Evolutionary conservation across 176 grass and related monocot genomes (phyloP).

Genomic region (Ananas comosus): DNA sequence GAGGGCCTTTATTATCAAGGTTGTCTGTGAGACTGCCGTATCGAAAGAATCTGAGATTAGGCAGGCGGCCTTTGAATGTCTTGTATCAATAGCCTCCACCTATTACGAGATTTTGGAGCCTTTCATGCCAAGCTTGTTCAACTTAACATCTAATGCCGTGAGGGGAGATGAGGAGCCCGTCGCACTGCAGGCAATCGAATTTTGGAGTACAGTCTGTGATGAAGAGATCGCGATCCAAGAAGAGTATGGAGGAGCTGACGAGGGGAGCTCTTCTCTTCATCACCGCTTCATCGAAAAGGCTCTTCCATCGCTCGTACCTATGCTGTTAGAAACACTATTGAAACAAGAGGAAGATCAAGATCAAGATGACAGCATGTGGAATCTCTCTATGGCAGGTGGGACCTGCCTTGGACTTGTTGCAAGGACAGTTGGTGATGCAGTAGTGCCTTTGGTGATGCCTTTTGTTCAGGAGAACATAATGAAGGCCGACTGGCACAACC

Average conservation of each 20-base stretch:
- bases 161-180: slow-evolving; percentile 61
- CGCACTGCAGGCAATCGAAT: slow-evolving; percentile 78
- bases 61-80: slow-evolving; percentile 73
- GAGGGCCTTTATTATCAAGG: slow-evolving; percentile 89
- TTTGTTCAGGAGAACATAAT: slow-evolving; percentile 73
- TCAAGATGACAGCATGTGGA: slow-evolving; percentile 76
- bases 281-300: slow-evolving; percentile 75
- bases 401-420: slow-evolving; percentile 69
- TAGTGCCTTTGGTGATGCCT: slow-evolving; percentile 71
- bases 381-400: slow-evolving; percentile 69
- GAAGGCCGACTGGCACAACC: slow-evolving; percentile 64
- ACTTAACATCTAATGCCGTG: slow-evolving; percentile 62
- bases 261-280: slow-evolving; percentile 49
- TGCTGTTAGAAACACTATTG: slow-evolving; percentile 78
- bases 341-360: slow-evolving; percentile 95
- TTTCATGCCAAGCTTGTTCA: slow-evolving; percentile 78
- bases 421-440: slow-evolving; percentile 62
- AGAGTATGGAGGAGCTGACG: slow-evolving; percentile 48
- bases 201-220: slow-evolving; percentile 90
- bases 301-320: slow-evolving; percentile 74
- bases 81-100: slow-evolving; percentile 82
- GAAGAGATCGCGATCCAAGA: slow-evolving; percentile 84
- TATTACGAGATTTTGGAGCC: slow-evolving; percentile 62
- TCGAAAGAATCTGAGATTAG: slow-evolving; percentile 77
- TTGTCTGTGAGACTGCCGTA: slow-evolving; percentile 71